phyloP scores from a whole-genome alignment of 2,329 filamentous ascomycete genomes.

The Aureobasidium sp. region DNA sequence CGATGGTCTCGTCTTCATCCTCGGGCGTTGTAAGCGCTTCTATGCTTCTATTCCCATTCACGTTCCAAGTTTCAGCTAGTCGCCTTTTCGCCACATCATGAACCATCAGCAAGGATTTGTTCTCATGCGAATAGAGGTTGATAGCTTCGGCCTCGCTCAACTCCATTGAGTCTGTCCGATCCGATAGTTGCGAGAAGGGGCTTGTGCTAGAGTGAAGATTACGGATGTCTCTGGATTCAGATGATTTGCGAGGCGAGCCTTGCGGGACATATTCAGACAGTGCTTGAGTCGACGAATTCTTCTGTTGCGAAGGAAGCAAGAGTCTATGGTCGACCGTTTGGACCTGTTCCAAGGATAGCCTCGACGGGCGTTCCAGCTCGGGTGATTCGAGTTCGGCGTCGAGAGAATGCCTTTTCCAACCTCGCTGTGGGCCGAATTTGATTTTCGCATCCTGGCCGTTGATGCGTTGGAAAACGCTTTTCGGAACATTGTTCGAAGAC shows the following conservation, averaged over 20 bases:
- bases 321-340: neutral
- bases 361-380: slow-evolving; percentile 8
- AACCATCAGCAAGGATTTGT: slow-evolving; percentile 57
- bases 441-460: neutral
- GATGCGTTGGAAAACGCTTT: neutral
- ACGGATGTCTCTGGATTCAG: slow-evolving; percentile 14
- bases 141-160: slow-evolving; percentile 56
- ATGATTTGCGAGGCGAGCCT: slow-evolving; percentile 11
- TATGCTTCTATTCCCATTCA: neutral
- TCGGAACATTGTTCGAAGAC: neutral
- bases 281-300: neutral
- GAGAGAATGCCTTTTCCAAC: slow-evolving; percentile 11
- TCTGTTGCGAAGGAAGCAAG: neutral
- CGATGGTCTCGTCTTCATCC: neutral
- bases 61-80: neutral
- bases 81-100: slow-evolving; percentile 35
- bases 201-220: slow-evolving; percentile 15
- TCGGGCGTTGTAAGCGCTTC: neutral
- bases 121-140: slow-evolving; percentile 56
- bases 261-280: neutral
- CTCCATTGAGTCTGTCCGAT: slow-evolving; percentile 48
- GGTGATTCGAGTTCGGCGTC: slow-evolving; percentile 16
- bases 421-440: neutral
- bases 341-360: neutral
- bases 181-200: slow-evolving; percentile 24